Base-by-base conservation (phyloP, 257 asterid species). In the Oldenlandia corymbosa region DNA sequence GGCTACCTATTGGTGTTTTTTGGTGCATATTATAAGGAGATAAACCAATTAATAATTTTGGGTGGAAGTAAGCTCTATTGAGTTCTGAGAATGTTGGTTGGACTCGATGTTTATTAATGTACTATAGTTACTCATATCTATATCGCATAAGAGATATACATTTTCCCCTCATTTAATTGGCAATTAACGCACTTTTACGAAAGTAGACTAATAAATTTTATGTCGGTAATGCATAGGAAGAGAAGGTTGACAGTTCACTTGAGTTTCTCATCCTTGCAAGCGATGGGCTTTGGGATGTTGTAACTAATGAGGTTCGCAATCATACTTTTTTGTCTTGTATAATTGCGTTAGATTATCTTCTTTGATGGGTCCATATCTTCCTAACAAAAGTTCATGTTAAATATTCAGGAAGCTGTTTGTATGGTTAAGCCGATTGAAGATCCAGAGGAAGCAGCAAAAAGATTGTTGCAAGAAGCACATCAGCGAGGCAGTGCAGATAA, bases 231-330 rank as follows among this genome's bases (percentile, higher is more conserved):
- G 52, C 37, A 49, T 85, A 87, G 95, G 97, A 90, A 79, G 94
- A 79, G 67, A 87, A 80, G 75, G 92, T 90, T 14, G 97, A 90
- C 43, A 84, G 82, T 49, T 76, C 90, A 37, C 94, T 90, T 5
- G 97, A 90, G 83, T 90, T 87, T 75, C 95, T 90, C 62, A 90
- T 90, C 85, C 95, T 90, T 24, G 97, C 97, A 36, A 90, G 97
- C 57, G 97, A 90, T 57, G 97, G 97, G 68, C 95, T 89, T 7
- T 89, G 97, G 97, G 97, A 90, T 23, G 95, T 90, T 5, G 97
- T 90, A 30, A 87, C 95, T 24, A 90, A 90, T 66, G 95, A 90
- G 91, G 97, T 79, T 61, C 6, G 42, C 32, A 10, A 21, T 18
- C 36, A 24, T 28, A 58, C 45, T 43, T 36, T 31, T 34, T n/a